These are phyloP conservation scores for Salix caprea DNA, from an alignment of 345 rosid genomes.

Conservation along the genomic window DNA sequence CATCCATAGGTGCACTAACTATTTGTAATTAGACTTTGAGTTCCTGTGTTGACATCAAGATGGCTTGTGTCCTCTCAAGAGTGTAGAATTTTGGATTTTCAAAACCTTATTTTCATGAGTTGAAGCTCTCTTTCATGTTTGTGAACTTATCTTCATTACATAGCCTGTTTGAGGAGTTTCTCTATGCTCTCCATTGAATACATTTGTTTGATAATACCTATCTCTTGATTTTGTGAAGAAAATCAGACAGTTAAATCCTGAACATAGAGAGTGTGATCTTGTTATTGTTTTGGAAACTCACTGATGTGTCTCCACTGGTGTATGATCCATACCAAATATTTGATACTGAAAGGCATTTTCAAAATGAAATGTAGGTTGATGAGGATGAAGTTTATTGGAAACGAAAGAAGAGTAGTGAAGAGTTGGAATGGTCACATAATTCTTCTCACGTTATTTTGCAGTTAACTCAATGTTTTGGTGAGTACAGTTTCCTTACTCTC, in stretches of 20 bases:
- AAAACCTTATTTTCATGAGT: not conserved
- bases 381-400: slow-evolving; percentile 87
- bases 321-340: slow-evolving; percentile 2
- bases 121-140: not conserved
- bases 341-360: slow-evolving; percentile 15
- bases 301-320: not conserved
- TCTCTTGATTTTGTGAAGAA: not conserved
- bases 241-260: not conserved
- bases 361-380: slow-evolving; percentile 57
- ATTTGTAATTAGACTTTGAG: not conserved
- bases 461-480: slow-evolving; percentile 56
- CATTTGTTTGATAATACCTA: not conserved
- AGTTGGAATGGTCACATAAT: slow-evolving; percentile 65
- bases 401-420: slow-evolving; percentile 58
- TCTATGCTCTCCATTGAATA: not conserved
- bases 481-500: not conserved
- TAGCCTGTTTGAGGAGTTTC: not conserved
- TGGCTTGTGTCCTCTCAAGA: not conserved
- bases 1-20: not conserved
- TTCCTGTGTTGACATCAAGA: not conserved
- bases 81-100: not conserved
- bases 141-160: not conserved
- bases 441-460: slow-evolving; percentile 57
- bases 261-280: not conserved
- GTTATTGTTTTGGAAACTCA: slow-evolving; percentile 3